phyloP scores from a whole-genome alignment of 495 filamentous ascomycete genomes.

The Gamarada debralockiae region DNA sequence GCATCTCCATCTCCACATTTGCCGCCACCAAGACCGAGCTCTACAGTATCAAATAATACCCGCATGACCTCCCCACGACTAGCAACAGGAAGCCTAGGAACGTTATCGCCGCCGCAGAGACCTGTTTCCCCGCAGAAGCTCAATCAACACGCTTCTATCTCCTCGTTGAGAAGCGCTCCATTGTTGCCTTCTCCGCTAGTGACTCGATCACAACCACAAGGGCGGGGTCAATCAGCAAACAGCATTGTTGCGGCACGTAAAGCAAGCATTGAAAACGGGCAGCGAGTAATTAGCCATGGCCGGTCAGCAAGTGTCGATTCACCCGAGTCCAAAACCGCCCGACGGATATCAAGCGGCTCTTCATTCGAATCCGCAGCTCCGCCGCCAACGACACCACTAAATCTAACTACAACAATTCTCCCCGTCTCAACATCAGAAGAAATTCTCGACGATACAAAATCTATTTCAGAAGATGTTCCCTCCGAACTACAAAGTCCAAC shows the following conservation, averaged over 20 bases:
- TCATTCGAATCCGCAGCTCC: constrained; percentile 2
- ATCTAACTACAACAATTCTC: constrained; percentile 21
- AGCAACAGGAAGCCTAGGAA: constrained; percentile 18
- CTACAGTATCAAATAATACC: constrained; percentile 37
- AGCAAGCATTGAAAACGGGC: constrained; percentile 21
- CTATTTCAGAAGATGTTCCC: constrained; percentile 20
- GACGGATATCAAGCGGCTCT: constrained; percentile 15
- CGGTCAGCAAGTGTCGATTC: constrained; percentile 21
- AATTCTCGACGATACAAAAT: constrained; percentile 29
- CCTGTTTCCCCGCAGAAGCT: constrained; percentile 41
- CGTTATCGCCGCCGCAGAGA: constrained; percentile 29
- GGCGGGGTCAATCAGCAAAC: constrained; percentile 25
- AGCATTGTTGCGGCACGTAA: constrained; percentile 21
- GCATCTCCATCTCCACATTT: constrained; percentile 20
- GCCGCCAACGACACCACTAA: constrained; percentile 21
- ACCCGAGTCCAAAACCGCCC: constrained; percentile 6
- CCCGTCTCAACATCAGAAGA: constrained; percentile 39
- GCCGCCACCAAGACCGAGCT: constrained; percentile 36
- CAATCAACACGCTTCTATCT: constrained; percentile 21
- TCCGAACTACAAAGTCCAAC: constrained; percentile 45
- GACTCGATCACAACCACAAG: constrained; percentile 11
- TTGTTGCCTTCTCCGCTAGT: constrained; percentile 21
- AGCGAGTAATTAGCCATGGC: constrained; percentile 19
- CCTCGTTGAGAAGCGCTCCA: constrained; percentile 19
- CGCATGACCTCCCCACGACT: constrained; percentile 29